phyloP scores from a whole-genome alignment of 2,329 filamentous ascomycete species.

The Trichoderma citrinoviride region DNA sequence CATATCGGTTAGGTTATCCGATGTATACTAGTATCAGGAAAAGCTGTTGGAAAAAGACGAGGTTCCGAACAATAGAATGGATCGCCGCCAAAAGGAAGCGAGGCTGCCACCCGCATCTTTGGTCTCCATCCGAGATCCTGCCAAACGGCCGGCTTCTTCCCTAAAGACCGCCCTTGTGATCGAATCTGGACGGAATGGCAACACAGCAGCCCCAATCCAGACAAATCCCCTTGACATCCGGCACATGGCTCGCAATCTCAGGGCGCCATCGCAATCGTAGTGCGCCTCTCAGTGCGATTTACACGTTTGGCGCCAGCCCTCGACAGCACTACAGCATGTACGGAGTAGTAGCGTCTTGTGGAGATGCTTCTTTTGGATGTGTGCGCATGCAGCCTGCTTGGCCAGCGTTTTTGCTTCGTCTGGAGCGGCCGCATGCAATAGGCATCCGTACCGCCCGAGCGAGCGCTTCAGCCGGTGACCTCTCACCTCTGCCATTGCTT shows the following conservation, averaged over 20 bases:
- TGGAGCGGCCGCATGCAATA: neutral
- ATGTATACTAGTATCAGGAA: neutral
- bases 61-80: neutral
- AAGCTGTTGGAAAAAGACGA: neutral
- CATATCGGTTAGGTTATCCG: neutral
- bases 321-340: neutral
- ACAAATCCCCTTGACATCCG: neutral
- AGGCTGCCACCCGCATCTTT: neutral
- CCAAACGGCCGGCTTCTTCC: neutral
- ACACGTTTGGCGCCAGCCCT: neutral
- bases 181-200: conserved; percentile 5
- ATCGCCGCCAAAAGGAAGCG: conserved; percentile 2
- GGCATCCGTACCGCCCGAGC: neutral
- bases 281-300: neutral
- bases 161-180: neutral
- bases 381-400: neutral
- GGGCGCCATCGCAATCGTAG: conserved; percentile 3
- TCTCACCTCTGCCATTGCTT: neutral
- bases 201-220: neutral
- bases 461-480: neutral
- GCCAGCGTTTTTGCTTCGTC: neutral
- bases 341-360: neutral
- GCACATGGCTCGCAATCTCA: neutral
- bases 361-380: conserved; percentile 6
- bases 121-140: neutral